Evolutionary conservation across 768 basidiomycete genomes (phyloP).

Genomic region (Daedaleopsis nitida): DNA sequence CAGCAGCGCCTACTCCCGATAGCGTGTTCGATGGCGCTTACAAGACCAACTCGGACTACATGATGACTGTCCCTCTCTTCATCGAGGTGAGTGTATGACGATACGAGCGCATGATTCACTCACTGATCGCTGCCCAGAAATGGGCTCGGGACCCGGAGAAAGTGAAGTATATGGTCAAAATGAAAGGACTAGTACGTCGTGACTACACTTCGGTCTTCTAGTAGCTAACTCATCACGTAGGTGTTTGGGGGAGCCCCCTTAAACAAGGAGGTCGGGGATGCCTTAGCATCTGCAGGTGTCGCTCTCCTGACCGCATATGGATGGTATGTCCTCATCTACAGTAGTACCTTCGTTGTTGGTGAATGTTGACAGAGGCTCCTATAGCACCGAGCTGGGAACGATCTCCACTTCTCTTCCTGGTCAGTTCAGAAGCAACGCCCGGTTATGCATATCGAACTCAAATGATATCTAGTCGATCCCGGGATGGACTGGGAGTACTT

Average conservation of each 20-base stretch:
- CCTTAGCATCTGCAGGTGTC: slow-evolving; percentile 9
- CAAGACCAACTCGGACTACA: slow-evolving; percentile 1
- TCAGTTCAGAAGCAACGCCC: no score
- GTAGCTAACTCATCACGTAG: neutral
- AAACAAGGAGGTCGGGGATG: slow-evolving; percentile 9
- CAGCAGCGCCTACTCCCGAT: slow-evolving; percentile 22
- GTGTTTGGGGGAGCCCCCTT: slow-evolving; percentile 6
- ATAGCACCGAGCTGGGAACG: slow-evolving; percentile 7
- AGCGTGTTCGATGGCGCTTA: neutral
- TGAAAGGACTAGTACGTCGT: slow-evolving; percentile 10
- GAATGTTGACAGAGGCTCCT: neutral
- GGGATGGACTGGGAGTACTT: slow-evolving; percentile 12
- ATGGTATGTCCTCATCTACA: neutral
- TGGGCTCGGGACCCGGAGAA: slow-evolving; percentile 19
- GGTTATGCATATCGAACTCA: neutral
- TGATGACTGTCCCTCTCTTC: slow-evolving; percentile 12
- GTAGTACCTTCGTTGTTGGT: neutral
- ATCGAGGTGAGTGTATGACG: slow-evolving; percentile 8
- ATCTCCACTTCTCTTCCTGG: neutral
- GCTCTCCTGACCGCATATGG: slow-evolving; percentile 3
- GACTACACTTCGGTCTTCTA: neutral
- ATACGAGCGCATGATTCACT: neutral
- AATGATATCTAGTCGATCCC: neutral
- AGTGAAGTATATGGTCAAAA: slow-evolving; percentile 8
- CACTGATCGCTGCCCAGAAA: neutral